Evolutionary conservation across 1,139 yeast species (phyloP).

Genomic region (Blastobotrys arbuscula): DNA sequence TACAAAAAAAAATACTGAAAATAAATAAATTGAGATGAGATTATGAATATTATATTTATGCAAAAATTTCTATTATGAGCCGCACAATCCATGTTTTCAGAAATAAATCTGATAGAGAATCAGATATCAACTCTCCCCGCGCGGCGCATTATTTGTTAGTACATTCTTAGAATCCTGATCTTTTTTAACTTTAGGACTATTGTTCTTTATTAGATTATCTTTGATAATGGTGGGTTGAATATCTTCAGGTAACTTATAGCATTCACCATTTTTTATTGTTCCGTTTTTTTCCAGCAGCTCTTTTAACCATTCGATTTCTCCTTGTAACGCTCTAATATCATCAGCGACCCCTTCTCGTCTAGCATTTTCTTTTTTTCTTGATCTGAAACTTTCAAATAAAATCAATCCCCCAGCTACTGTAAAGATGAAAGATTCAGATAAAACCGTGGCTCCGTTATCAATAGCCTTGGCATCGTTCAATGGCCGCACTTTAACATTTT

Average conservation of each 20-base stretch:
- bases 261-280: conserved; percentile 41
- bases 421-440: conserved; percentile 74
- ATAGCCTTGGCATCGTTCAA: conserved; percentile 80
- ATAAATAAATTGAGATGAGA: too few relatives aligned
- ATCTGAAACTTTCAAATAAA: conserved; percentile 66
- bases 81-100: background rate
- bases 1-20: background rate
- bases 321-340: conserved; percentile 63
- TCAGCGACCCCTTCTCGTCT: conserved; percentile 62
- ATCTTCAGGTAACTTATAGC: conserved; percentile 42
- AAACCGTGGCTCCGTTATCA: conserved; percentile 74
- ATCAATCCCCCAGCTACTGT: conserved; percentile 73
- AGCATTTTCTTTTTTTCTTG: conserved; percentile 57
- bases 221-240: background rate
- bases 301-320: conserved; percentile 61
- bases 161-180: background rate
- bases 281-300: conserved; percentile 40
- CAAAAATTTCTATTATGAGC: background rate
- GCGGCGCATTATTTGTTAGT: background rate
- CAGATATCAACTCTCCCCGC: too few relatives aligned
- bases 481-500: conserved; percentile 56
- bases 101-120: background rate
- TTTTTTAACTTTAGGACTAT: background rate
- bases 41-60: background rate
- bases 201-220: too few relatives aligned